phyloP scores from a whole-genome alignment of 2,329 filamentous ascomycete genomes.

The Scytalidium sp. region DNA sequence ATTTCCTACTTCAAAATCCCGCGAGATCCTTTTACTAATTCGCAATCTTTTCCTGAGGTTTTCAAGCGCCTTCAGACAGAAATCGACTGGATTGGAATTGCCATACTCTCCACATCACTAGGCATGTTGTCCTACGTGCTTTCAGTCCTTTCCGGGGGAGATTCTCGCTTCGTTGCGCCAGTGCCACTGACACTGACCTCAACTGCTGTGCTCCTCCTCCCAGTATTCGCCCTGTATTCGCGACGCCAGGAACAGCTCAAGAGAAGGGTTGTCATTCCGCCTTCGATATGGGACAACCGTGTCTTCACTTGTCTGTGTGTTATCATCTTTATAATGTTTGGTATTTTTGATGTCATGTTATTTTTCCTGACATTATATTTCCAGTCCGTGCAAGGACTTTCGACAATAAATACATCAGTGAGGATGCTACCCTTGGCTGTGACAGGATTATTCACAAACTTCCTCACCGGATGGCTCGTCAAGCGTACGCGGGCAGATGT shows the following conservation, averaged over 20 bases:
- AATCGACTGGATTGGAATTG: constrained; percentile 52
- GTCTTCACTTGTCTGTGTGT: constrained; percentile 30
- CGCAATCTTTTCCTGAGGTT: constrained; percentile 8
- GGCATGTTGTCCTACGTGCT: constrained; percentile 47
- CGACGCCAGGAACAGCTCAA: constrained; percentile 20
- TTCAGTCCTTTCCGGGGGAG: constrained; percentile 13
- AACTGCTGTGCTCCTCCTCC: constrained; percentile 24
- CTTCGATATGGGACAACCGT: constrained; percentile 28
- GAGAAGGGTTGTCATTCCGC: constrained; percentile 30
- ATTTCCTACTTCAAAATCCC: constrained; percentile 16
- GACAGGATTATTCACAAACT: constrained; percentile 35
- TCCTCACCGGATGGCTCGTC: constrained; percentile 43
- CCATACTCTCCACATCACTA: constrained; percentile 41
- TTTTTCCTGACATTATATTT: constrained; percentile 25
- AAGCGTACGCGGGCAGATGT: constrained; percentile 41
- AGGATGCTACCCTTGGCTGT: constrained; percentile 39
- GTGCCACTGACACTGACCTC: constrained; percentile 26
- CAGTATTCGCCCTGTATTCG: constrained; percentile 23
- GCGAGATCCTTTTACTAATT: constrained; percentile 1
- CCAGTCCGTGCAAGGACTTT: constrained; percentile 15
- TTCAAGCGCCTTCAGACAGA: constrained; percentile 24
- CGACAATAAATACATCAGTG: constrained; percentile 23
- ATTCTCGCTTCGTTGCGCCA: constrained; percentile 11
- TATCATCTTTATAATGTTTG: constrained; percentile 30
- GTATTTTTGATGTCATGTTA: constrained; percentile 24